Evolutionary conservation across 2,329 filamentous ascomycete species (phyloP).

Genomic region (Ceratocystis albifundus): DNA sequence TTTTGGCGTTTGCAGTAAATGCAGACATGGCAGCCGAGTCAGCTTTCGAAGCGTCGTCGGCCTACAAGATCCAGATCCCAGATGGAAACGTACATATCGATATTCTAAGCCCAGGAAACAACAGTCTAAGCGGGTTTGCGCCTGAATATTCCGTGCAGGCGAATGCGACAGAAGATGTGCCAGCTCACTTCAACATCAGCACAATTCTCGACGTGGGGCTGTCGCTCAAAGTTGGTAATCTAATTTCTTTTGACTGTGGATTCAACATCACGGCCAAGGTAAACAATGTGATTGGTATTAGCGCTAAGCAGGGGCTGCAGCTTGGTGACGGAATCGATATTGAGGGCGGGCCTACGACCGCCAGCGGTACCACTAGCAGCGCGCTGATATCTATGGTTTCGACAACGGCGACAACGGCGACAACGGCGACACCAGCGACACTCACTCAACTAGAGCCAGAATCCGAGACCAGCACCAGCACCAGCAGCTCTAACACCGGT

Average conservation of each 20-base stretch:
- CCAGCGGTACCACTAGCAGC: not conserved
- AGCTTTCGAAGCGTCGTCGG: constrained; percentile 9
- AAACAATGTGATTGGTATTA: constrained; percentile 16
- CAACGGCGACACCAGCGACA: not conserved
- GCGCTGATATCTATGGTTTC: not conserved
- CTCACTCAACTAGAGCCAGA: not conserved
- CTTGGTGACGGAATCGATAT: constrained; percentile 4
- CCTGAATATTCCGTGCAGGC: constrained; percentile 6
- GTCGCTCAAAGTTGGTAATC: constrained; percentile 1
- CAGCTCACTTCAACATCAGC: constrained; percentile 18
- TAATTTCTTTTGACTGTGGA: constrained; percentile 3
- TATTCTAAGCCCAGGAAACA: constrained; percentile 7
- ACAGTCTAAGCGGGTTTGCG: constrained; percentile 5
- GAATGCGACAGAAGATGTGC: constrained; percentile 15
- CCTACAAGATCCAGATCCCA: constrained; percentile 7
- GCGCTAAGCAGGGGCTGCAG: not conserved
- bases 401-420: not conserved
- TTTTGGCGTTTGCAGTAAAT: constrained; percentile 14
- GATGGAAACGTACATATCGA: constrained; percentile 17
- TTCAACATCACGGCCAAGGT: constrained; percentile 10
- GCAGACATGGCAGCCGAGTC: constrained; percentile 14
- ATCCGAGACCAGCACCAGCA: not conserved
- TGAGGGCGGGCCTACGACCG: not conserved
- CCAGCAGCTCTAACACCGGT: not conserved
- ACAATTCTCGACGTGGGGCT: constrained; percentile 13